These are phyloP conservation scores for Arthrobotrys entomopaga DNA, from an alignment of 2,329 filamentous ascomycete species.

Conservation along the genomic window DNA sequence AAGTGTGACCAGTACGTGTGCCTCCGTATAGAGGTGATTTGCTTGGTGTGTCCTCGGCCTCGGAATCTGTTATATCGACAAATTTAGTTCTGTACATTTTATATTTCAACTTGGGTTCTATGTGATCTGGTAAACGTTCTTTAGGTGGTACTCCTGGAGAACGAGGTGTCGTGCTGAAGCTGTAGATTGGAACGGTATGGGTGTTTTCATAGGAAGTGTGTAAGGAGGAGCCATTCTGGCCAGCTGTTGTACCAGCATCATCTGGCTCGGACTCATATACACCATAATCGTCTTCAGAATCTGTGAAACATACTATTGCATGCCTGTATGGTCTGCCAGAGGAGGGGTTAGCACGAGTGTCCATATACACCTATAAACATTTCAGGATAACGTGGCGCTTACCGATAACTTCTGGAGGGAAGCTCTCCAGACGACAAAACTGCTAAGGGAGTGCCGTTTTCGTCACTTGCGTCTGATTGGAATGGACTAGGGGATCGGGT, in stretches of 20 bases:
- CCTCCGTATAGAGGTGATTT: background rate
- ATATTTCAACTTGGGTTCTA: background rate
- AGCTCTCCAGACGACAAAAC: constrained; percentile 2
- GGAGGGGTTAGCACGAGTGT: no score
- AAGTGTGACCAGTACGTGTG: background rate
- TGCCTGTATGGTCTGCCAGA: background rate
- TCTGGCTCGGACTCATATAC: background rate
- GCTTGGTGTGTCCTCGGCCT: background rate
- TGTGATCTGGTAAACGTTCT: background rate
- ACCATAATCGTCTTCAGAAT: constrained; percentile 1
- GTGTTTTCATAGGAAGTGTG: background rate
- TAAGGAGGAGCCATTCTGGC: background rate
- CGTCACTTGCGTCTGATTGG: constrained; percentile 7
- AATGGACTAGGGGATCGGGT: background rate
- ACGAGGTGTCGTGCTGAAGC: background rate
- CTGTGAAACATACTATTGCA: constrained; percentile 2
- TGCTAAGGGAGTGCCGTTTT: constrained; percentile 1
- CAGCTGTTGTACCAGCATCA: background rate
- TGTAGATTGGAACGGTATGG: background rate
- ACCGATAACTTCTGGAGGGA: background rate
- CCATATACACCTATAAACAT: no score
- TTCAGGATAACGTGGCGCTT: background rate
- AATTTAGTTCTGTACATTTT: background rate
- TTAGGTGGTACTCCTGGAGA: background rate
- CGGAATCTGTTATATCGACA: background rate